Evolutionary conservation across 2,329 filamentous ascomycete species (phyloP).

Genomic region (Cadophora malorum): DNA sequence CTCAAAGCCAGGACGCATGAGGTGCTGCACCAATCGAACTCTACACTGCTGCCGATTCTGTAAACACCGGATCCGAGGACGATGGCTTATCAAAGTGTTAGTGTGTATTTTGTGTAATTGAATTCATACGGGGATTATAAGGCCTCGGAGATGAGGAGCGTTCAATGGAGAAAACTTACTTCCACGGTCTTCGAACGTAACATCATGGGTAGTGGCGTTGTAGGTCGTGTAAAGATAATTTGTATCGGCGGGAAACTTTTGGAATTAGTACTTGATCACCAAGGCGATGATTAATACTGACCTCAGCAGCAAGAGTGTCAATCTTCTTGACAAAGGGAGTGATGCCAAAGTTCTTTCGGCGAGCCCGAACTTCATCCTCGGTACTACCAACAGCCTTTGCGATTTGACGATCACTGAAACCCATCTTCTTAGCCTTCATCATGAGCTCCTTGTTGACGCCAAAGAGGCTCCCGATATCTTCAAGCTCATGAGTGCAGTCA

Average conservation of each 20-base stretch:
- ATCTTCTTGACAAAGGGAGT: conserved; percentile 98
- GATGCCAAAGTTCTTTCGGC: conserved; percentile 85
- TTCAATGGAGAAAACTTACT: neutral
- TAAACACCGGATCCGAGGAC: conserved; percentile 96
- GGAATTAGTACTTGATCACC: too few relatives aligned
- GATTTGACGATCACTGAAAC: conserved; percentile 97
- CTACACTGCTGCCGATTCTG: conserved; percentile 95
- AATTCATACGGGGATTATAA: too few relatives aligned
- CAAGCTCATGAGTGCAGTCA: conserved; percentile 83
- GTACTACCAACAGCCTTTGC: conserved; percentile 82
- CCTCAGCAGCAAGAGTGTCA: conserved; percentile 95
- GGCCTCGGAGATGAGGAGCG: too few relatives aligned
- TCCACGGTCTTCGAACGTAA: conserved; percentile 91
- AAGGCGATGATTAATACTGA: too few relatives aligned
- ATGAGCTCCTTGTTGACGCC: conserved; percentile 88
- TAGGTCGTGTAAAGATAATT: conserved; percentile 91
- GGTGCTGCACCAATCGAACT: conserved; percentile 98
- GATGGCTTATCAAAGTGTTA: conserved; percentile 49
- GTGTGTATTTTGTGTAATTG: too few relatives aligned
- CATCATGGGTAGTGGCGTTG: conserved; percentile 92
- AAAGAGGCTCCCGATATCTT: conserved; percentile 81
- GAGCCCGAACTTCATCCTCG: conserved; percentile 88
- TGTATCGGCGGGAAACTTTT: too few relatives aligned
- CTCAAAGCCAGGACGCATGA: conserved; percentile 84
- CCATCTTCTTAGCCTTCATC: conserved; percentile 93